Conservation (phyloP, 2,329 filamentous ascomycete genomes). For the Delphinella strobiligena region DNA sequence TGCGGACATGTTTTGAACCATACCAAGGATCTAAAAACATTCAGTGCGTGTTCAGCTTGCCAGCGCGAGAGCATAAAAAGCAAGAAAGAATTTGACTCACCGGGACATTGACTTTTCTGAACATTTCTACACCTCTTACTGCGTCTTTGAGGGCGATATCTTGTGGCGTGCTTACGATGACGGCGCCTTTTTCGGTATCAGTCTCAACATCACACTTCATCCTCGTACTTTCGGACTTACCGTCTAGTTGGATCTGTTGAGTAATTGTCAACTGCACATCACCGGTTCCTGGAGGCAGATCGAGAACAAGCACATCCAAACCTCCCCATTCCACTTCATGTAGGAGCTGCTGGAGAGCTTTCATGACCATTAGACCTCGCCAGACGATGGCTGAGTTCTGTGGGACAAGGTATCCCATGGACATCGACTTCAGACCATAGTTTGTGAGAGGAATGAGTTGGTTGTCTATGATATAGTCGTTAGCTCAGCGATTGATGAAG, state of each 20-base stretch:
- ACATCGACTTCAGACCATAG: slow-evolving; percentile 96
- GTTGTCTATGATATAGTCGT: slow-evolving; percentile 43
- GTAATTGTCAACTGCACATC: slow-evolving; percentile 96
- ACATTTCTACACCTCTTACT: slow-evolving; percentile 84
- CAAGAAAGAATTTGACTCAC: slow-evolving; percentile 18
- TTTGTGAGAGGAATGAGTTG: slow-evolving; percentile 79
- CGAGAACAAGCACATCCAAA: slow-evolving; percentile 77
- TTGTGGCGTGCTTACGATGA: slow-evolving; percentile 90
- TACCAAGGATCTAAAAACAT: slow-evolving; percentile 53
- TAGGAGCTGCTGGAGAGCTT: slow-evolving; percentile 86
- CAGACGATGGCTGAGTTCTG: slow-evolving; percentile 79
- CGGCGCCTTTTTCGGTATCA: slow-evolving; percentile 42
- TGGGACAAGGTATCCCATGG: slow-evolving; percentile 85
- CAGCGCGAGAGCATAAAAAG: not conserved
- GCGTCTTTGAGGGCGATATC: slow-evolving; percentile 87
- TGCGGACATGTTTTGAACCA: slow-evolving; percentile 86
- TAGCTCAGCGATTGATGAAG: not conserved
- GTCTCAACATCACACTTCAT: not conserved
- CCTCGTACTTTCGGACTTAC: slow-evolving; percentile 28
- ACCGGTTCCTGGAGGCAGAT: slow-evolving; percentile 86
- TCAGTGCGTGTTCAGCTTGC: too few species aligned
- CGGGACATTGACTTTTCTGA: slow-evolving; percentile 69
- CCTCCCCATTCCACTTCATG: slow-evolving; percentile 92
- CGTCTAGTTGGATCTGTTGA: slow-evolving; percentile 82
- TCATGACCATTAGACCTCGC: slow-evolving; percentile 96